phyloP scores from a whole-genome alignment of 805 yeast genomes.

The Lipomyces sp. region DNA sequence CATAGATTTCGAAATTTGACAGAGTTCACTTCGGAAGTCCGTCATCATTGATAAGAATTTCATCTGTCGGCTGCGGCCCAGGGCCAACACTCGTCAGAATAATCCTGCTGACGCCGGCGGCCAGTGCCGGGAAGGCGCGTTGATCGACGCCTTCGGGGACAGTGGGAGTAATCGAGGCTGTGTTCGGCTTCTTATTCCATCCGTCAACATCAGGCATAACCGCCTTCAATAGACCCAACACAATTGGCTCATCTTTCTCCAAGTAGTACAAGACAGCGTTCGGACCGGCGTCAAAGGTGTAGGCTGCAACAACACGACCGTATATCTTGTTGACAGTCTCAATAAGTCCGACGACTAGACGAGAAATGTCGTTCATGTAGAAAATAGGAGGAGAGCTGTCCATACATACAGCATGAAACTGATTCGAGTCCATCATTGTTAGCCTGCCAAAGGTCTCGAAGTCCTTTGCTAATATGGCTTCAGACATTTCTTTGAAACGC shows the following conservation, averaged over 20 bases:
- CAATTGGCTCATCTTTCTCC: conserved; percentile 69
- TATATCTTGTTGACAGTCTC: conserved; percentile 74
- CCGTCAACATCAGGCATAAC: conserved; percentile 67
- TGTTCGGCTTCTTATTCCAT: conserved; percentile 58
- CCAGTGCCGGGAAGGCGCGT: conserved; percentile 57
- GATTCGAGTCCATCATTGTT: conserved; percentile 96
- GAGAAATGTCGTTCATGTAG: conserved; percentile 89
- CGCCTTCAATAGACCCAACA: conserved; percentile 70
- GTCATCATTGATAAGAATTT: conserved; percentile 58
- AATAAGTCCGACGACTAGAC: conserved; percentile 74
- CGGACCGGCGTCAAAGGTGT: conserved; percentile 99
- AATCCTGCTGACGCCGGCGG: conserved; percentile 77
- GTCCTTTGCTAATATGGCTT: conserved; percentile 72
- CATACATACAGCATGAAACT: conserved; percentile 97
- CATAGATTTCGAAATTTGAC: background rate
- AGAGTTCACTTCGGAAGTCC: conserved; percentile 60
- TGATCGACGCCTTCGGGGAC: conserved; percentile 47
- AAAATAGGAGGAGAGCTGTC: conserved; percentile 96
- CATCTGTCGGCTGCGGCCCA: conserved; percentile 73
- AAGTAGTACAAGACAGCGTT: conserved; percentile 94
- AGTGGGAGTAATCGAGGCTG: conserved; percentile 40
- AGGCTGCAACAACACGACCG: conserved; percentile 79
- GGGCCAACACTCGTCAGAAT: conserved; percentile 86
- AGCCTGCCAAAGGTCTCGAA: conserved; percentile 82
- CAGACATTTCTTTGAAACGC: conserved; percentile 81